Evolutionary conservation across 2,329 filamentous ascomycete genomes (phyloP).

Genomic region (Epichloe aotearoae): DNA sequence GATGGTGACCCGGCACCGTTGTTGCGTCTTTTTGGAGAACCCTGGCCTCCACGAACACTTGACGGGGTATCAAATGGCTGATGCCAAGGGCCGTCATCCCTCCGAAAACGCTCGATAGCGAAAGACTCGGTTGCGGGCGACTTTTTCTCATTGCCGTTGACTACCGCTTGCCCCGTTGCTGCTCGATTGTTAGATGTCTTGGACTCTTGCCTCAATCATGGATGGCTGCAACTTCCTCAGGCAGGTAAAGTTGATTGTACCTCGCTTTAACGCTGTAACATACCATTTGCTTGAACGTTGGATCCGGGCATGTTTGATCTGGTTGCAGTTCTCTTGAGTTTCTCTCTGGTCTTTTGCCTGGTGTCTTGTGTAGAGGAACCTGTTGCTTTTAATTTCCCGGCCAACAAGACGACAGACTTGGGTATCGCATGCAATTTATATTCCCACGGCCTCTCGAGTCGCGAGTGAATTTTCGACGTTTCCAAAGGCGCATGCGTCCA

Average conservation of each 20-base stretch:
- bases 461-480: background rate
- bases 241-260: background rate
- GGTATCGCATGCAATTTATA: background rate
- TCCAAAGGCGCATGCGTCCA: background rate
- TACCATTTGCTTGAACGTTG: background rate
- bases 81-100: constrained; percentile 3
- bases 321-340: background rate
- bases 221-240: background rate
- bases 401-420: background rate
- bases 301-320: background rate
- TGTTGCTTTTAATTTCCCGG: background rate
- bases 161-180: background rate
- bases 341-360: background rate
- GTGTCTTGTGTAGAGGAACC: background rate
- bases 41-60: background rate
- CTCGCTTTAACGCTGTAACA: background rate
- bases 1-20: background rate
- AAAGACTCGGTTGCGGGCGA: background rate
- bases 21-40: background rate
- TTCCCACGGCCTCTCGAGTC: background rate
- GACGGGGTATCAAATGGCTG: background rate
- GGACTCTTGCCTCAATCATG: background rate
- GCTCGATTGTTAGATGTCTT: background rate
- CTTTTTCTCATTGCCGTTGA: background rate
- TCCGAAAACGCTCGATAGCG: constrained; percentile 2